Evolutionary conservation across 257 asterid species (phyloP), one percentile per base, ranked within the genome.

Genomic region (Solanum commersonii): DNA sequence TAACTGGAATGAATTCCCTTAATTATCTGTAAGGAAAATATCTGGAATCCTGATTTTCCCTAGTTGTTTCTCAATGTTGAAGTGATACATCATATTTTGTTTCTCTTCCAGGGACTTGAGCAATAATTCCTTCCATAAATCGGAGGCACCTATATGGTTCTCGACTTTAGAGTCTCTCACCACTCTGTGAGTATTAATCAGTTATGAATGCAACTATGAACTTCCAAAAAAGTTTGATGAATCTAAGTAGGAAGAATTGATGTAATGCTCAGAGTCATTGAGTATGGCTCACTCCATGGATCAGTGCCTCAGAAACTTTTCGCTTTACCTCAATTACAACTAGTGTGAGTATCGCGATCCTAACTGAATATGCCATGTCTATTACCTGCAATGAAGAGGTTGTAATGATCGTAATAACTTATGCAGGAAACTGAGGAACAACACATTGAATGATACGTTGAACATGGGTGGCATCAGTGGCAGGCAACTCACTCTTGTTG

Each of bases 221-320:
- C 27, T 18, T 46, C 25, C 89, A n/a, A 49, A 84, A 59, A 29
- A 35, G 29, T 70, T 89, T 81, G 52, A 87, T 33, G 76, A 15
- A 79, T 88, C 84, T 90, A 84, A 89, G 86, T 79, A 86, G 37
- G 68, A 82, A 88, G n/a, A 18, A 63, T 20, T 91, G 77, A 31
- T 86, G 60, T 78, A 60, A 65, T 91, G 65, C 70, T 88, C 92
- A 97, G 99, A 93, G 91, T 97, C 90, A 92, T 95, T 9, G 99
- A 97, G 87, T 92, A 93, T 40, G 99, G 99, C 87, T 93, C 98
- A 18, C 84, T 97, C 25, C 91, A 92, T 89, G 99, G 99, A 92
- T 33, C 92, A 1, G 90, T 97, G 87, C 98, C 98, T 42, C 90
- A 91, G 89, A 93, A 87, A 73, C 87, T 95, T 60, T 95, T 97